Conservation (phyloP, 345 rosid species). For the Citrus reticulata region DNA sequence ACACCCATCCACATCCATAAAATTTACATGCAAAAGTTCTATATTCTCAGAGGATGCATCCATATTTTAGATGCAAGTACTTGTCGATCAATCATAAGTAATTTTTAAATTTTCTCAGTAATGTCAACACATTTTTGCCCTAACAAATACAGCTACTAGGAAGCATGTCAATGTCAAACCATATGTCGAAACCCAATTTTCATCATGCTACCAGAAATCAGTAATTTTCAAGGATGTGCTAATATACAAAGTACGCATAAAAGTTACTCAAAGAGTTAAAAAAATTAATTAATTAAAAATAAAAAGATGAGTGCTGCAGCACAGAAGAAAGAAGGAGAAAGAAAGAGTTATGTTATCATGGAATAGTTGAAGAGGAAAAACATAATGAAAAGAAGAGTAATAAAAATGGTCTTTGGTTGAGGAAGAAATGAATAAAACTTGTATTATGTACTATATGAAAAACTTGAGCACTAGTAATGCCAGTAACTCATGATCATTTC, state of each 20-base stretch:
- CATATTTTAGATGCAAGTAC: not conserved
- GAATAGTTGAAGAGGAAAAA: not conserved
- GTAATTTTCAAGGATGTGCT: not conserved
- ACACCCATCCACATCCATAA: no score
- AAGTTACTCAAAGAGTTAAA: not conserved
- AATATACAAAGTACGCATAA: no score
- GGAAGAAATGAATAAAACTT: not conserved
- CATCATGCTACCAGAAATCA: not conserved
- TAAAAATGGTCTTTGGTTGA: not conserved
- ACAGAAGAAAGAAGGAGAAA: not conserved
- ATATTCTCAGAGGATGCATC: not conserved
- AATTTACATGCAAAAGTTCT: no score
- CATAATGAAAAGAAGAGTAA: not conserved
- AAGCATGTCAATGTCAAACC: not conserved
- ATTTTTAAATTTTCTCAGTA: not conserved
- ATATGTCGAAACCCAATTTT: not conserved
- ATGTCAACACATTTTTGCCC: not conserved
- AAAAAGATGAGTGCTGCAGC: not conserved
- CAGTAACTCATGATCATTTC: not conserved
- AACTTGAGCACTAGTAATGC: not conserved
- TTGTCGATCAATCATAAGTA: not conserved
- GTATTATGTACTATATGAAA: not conserved
- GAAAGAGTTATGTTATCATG: not conserved
- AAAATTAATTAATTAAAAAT: not conserved
- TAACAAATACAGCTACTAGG: not conserved